phyloP scores from a whole-genome alignment of 129 eudicot genomes.

The Saussurea involucrata region DNA sequence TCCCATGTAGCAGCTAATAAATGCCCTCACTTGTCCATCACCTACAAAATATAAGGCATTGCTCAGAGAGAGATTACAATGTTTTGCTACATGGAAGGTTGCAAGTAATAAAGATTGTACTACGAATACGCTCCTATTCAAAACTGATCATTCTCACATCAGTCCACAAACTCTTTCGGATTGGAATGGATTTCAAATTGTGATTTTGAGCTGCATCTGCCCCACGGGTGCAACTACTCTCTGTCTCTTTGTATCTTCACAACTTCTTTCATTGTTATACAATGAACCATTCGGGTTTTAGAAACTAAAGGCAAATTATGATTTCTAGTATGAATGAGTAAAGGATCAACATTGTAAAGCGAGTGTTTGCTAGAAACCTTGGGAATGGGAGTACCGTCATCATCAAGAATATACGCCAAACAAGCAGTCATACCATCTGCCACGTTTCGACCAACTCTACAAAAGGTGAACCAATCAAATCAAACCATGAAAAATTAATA shows the following conservation, averaged over 20 bases:
- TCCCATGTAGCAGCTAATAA: too few species aligned
- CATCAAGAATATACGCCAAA: constrained; percentile 92
- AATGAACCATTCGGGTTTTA: background rate
- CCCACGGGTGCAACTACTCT: constrained; percentile 99
- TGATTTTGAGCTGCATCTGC: constrained; percentile 98
- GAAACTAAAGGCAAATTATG: background rate
- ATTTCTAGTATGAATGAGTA: background rate
- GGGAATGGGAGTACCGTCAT: constrained; percentile 88
- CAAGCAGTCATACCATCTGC: constrained; percentile 99
- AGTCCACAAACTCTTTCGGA: too few species aligned
- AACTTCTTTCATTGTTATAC: constrained; percentile 81
- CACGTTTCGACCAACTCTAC: constrained; percentile 92
- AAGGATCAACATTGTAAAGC: background rate
- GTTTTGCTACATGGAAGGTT: too few species aligned
- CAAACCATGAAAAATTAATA: too few species aligned
- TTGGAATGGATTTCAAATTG: too few species aligned
- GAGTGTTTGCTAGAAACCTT: constrained; percentile 48
- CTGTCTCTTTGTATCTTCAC: constrained; percentile 99
- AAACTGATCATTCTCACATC: too few species aligned
- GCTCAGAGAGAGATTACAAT: too few species aligned
- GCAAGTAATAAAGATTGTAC: too few species aligned
- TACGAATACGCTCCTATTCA: too few species aligned
- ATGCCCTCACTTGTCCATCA: too few species aligned
- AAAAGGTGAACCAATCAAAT: constrained; percentile 6
- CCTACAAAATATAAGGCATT: too few species aligned